These are phyloP conservation scores for Podospora anserina DNA, from an alignment of 495 filamentous ascomycete genomes.

Conservation along the genomic window DNA sequence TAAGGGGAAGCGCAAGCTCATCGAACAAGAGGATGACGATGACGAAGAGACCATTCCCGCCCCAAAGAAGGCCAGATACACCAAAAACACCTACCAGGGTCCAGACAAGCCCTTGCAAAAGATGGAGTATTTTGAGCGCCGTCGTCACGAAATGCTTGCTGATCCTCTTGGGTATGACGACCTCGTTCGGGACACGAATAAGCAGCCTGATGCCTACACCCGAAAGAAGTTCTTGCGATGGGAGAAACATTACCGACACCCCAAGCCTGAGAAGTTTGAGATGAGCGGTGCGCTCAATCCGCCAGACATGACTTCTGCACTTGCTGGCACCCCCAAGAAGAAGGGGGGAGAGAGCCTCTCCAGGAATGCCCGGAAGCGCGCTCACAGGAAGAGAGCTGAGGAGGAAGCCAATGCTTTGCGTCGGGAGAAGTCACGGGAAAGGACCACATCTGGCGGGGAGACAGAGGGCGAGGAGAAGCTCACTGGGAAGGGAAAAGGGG, in stretches of 20 bases:
- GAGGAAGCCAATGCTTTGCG: conserved; percentile 4
- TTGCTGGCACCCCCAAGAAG: not conserved
- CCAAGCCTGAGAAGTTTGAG: conserved; percentile 6
- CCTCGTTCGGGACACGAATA: conserved; percentile 21
- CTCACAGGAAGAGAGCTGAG: conserved; percentile 18
- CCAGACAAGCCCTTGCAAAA: conserved; percentile 3
- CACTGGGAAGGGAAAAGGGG: not conserved
- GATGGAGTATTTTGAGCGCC: conserved; percentile 21
- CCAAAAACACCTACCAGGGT: not conserved
- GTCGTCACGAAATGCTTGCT: conserved; percentile 25
- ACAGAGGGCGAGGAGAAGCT: conserved; percentile 1
- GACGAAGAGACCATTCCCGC: not conserved
- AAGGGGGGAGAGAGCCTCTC: conserved; percentile 2
- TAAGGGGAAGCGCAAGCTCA: not conserved
- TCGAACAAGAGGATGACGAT: not conserved
- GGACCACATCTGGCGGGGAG: not conserved
- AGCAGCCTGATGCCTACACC: not conserved
- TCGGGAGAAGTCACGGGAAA: conserved; percentile 8
- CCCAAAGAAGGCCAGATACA: conserved; percentile 2
- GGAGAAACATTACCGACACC: conserved; percentile 4
- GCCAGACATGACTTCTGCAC: not conserved
- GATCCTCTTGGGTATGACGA: conserved; percentile 33
- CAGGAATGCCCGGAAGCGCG: conserved; percentile 17
- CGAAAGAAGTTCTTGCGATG: conserved; percentile 10
- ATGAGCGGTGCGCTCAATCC: conserved; percentile 25